Evolutionary conservation across 2,329 filamentous ascomycete species (phyloP), one percentile per base, ranked within the genome.

Genomic region (Nemania serpens): DNA sequence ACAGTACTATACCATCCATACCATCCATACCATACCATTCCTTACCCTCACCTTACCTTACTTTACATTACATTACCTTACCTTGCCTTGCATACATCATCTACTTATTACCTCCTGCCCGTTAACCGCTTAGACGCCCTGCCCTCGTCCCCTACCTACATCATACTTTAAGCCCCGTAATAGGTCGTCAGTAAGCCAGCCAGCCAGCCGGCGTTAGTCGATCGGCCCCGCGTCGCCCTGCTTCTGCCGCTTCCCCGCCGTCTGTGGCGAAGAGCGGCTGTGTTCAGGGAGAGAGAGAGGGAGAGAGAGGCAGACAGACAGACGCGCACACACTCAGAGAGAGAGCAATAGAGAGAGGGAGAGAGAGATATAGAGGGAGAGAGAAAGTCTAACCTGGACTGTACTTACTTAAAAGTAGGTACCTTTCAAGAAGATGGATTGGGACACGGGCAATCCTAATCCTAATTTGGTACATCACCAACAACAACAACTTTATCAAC

Each of bases 371-470:
- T 4, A 29, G 25, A 29, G 25, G 25, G 25, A 29, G 25, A 29
- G 25, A 29, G 25, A 29, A 7, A 29, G 25, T 29, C 25, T 29
- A n/a, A n/a, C n/a, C 25, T 29, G 3, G 25, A 29, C 25, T 29
- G 25, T 29, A 29, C 25, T 7, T 29, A 29, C 25, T 7, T 29
- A 29, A 7, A 29, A 7, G 25, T 29, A 29, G 25, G n/a, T n/a
- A n/a, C n/a, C n/a, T n/a, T 29, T 29, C 3, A 29, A 18, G 41
- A 64, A 56, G 55, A 64, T 64, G 62, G 59, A 62, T 51, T 49
- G 59, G 62, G 54, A 54, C 53, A 50, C 17, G 36, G 48, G 54
- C 34, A 54, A 34, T 41, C 34, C 55, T 50, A 47, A 55, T 58
- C 34, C 49, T 48, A 25, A 29, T 29, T 37, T 2, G 17, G 49